Percentiles rank a stretch among this genome's conserved stretches.
Evolutionary conservation across 2,329 filamentous ascomycete species (phyloP).

Genomic region (Penicillium decumbens): DNA sequence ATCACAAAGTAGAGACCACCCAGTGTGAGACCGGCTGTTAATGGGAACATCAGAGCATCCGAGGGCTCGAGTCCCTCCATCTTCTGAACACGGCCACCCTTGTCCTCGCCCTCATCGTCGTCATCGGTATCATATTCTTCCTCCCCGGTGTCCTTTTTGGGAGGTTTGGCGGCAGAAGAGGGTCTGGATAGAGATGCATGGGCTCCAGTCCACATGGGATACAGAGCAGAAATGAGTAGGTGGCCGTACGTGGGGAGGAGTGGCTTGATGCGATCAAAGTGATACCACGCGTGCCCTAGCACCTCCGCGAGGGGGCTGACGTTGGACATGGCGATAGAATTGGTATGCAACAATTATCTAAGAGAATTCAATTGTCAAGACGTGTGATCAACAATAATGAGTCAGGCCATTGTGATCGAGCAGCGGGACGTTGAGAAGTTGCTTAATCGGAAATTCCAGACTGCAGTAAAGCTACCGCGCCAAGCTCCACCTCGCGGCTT

Average conservation of each 20-base stretch:
- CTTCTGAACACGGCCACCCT: conserved; percentile 51
- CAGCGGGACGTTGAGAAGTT: background rate
- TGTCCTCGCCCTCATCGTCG: conserved; percentile 47
- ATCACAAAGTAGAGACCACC: conserved; percentile 80
- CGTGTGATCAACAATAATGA: background rate
- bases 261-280: conserved; percentile 42
- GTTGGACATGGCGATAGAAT: conserved; percentile 26
- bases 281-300: conserved; percentile 41
- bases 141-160: conserved; percentile 45
- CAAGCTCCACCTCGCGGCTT: conserved; percentile 12
- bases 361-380: background rate
- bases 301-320: conserved; percentile 37
- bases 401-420: conserved; percentile 14
- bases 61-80: conserved; percentile 67
- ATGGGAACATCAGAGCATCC: conserved; percentile 79
- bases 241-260: conserved; percentile 57
- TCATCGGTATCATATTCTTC: conserved; percentile 21
- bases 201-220: conserved; percentile 77
- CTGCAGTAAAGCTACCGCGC: conserved; percentile 7
- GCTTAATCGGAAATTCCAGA: conserved; percentile 5
- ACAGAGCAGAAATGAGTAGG: conserved; percentile 64
- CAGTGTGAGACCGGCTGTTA: conserved; percentile 69
- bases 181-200: conserved; percentile 82
- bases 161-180: conserved; percentile 65
- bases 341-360: background rate